Conservation (phyloP, 2,329 filamentous ascomycete species). For the Colletotrichum horii region DNA sequence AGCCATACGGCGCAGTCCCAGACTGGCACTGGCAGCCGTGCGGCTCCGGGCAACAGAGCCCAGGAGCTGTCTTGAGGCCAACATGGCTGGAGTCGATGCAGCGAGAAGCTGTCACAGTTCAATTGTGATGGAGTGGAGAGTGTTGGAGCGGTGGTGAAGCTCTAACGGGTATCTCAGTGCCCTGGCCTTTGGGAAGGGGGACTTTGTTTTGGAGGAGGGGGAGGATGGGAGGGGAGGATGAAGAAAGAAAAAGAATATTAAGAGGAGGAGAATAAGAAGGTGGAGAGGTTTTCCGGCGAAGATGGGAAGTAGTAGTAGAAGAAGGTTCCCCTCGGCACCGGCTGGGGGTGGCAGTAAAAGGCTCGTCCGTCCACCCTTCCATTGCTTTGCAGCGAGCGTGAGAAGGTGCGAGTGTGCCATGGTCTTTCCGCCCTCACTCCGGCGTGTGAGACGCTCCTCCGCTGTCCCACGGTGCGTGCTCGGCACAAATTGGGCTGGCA, state of each 20-base stretch:
- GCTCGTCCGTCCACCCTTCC: neutral
- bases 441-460: neutral
- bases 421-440: neutral
- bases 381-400: neutral
- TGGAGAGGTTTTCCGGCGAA: conserved; percentile 31
- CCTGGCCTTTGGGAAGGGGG: conserved; percentile 9
- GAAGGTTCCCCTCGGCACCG: neutral
- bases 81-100: conserved; percentile 58
- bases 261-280: conserved; percentile 18
- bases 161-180: conserved; percentile 11
- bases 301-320: conserved; percentile 20
- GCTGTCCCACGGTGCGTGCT: neutral
- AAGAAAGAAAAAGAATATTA: conserved; percentile 29
- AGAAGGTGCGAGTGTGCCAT: neutral
- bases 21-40: conserved; percentile 58
- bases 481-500: conserved; percentile 1
- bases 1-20: conserved; percentile 76
- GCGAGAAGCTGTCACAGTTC: conserved; percentile 26
- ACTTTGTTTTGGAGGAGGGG: neutral
- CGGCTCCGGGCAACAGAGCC: conserved; percentile 68
- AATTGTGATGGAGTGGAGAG: conserved; percentile 32
- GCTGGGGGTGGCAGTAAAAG: conserved; percentile 15
- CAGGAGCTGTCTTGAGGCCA: conserved; percentile 75
- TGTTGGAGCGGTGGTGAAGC: conserved; percentile 18
- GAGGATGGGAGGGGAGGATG: conserved; percentile 31